A percentile compares a stretch with the other conserved stretches of the same genome.
These are phyloP conservation scores for Colletotrichum filicis DNA, from an alignment of 2,329 filamentous ascomycete genomes.

Conservation along the genomic window DNA sequence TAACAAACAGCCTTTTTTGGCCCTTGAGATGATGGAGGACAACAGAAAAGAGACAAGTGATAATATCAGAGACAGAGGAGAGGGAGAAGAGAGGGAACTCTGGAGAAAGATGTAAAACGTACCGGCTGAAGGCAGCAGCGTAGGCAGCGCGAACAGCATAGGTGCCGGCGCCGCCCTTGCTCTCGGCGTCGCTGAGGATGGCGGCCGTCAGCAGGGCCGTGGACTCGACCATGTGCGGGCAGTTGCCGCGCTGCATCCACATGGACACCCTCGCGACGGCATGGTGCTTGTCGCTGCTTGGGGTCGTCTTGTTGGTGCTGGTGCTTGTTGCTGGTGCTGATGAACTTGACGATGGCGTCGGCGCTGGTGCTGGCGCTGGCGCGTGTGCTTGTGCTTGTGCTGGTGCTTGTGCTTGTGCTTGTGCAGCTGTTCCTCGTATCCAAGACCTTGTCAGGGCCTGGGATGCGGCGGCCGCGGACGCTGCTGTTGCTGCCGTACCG, in stretches of 20 bases:
- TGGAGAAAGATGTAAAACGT: constrained; percentile 44
- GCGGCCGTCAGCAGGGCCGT: constrained; percentile 80
- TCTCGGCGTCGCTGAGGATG: constrained; percentile 69
- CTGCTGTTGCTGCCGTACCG: neutral
- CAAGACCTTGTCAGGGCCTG: neutral
- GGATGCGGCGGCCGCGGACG: neutral
- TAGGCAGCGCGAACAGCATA: constrained; percentile 77
- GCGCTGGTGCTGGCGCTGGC: no score
- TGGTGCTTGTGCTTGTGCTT: constrained; percentile 21
- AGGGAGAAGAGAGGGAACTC: neutral
- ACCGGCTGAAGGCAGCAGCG: constrained; percentile 80
- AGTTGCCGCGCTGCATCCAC: constrained; percentile 79
- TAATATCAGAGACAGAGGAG: neutral
- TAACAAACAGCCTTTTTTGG: neutral
- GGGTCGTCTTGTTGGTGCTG: constrained; percentile 1
- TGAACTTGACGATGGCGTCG: no score
- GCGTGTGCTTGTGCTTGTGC: constrained; percentile 23
- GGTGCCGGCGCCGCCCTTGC: constrained; percentile 52
- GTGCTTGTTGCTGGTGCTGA: constrained; percentile 9
- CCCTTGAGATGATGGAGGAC: constrained; percentile 1
- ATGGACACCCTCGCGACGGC: constrained; percentile 70
- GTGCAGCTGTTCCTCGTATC: constrained; percentile 18
- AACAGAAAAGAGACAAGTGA: constrained; percentile 15
- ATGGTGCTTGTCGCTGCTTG: constrained; percentile 49
- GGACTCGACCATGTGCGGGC: constrained; percentile 83